phyloP scores from a whole-genome alignment of 345 rosid species.

The Barbarea vulgaris region DNA sequence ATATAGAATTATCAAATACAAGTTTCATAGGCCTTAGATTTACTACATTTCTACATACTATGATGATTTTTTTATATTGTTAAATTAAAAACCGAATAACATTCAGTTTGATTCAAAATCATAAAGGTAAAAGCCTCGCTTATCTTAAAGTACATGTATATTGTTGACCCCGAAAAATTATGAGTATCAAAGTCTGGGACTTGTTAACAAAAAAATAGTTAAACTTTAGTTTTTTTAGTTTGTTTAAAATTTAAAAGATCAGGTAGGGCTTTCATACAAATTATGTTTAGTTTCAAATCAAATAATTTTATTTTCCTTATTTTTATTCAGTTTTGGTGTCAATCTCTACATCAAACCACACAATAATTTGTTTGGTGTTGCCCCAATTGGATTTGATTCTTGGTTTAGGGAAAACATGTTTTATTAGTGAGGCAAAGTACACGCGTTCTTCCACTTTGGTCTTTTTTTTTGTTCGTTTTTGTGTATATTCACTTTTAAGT shows the following conservation, averaged over 20 bases:
- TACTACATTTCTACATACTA: no score
- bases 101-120: no score
- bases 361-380: neutral
- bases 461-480: neutral
- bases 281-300: neutral
- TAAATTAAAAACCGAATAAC: no score
- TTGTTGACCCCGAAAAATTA: no score
- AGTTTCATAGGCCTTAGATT: no score
- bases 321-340: neutral
- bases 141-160: no score
- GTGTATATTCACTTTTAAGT: conserved; percentile 37
- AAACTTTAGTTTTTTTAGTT: neutral
- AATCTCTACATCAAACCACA: neutral
- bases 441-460: conserved; percentile 39
- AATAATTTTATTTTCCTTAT: neutral
- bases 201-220: no score
- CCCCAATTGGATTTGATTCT: neutral
- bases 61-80: no score
- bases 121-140: no score
- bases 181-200: no score
- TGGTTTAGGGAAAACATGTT: conserved; percentile 33
- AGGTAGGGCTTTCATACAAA: neutral
- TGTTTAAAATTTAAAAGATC: neutral
- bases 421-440: conserved; percentile 38
- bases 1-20: no score